Conservation (phyloP, 441 rosid genomes). For the Erodium trifolium region DNA sequence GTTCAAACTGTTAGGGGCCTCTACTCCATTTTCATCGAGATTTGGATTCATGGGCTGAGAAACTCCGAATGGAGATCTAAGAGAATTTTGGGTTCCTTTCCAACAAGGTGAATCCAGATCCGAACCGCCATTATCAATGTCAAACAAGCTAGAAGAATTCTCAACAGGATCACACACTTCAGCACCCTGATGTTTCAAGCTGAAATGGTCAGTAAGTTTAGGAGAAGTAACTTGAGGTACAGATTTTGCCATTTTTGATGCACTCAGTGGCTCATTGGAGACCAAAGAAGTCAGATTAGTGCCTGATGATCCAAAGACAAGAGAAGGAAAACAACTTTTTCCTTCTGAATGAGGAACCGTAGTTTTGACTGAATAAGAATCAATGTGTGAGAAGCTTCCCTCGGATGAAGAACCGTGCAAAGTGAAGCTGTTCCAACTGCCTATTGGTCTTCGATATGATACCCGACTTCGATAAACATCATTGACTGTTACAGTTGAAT, state of each 20-base stretch:
- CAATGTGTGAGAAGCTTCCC: too few relatives aligned
- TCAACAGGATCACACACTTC: conserved; percentile 16
- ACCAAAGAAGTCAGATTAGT: conserved; percentile 1
- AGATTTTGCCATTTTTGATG: conserved; percentile 10
- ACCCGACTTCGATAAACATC: conserved; percentile 10
- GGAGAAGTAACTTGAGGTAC: conserved; percentile 6
- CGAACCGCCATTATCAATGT: conserved; percentile 30
- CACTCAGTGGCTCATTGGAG: conserved; percentile 5
- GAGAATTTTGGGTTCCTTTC: conserved; percentile 29
- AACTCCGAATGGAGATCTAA: conserved; percentile 20
- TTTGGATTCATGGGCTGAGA: conserved; percentile 17
- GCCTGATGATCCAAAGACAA: too few relatives aligned
- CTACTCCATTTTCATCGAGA: conserved; percentile 21
- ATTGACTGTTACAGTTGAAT: conserved; percentile 7
- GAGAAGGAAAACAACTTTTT: too few relatives aligned
- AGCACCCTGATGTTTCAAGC: conserved; percentile 14
- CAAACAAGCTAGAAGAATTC: conserved; percentile 14
- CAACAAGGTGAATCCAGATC: conserved; percentile 46
- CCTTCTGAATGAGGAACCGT: not conserved
- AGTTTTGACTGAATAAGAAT: conserved; percentile 9
- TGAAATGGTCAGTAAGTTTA: conserved; percentile 1
- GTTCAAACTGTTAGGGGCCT: conserved; percentile 26
- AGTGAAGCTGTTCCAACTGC: conserved; percentile 2
- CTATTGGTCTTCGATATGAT: conserved; percentile 3
- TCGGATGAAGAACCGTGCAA: conserved; percentile 2